Conservation (phyloP, 1,139 yeast genomes). For the Magnusiomyces suaveolens region DNA sequence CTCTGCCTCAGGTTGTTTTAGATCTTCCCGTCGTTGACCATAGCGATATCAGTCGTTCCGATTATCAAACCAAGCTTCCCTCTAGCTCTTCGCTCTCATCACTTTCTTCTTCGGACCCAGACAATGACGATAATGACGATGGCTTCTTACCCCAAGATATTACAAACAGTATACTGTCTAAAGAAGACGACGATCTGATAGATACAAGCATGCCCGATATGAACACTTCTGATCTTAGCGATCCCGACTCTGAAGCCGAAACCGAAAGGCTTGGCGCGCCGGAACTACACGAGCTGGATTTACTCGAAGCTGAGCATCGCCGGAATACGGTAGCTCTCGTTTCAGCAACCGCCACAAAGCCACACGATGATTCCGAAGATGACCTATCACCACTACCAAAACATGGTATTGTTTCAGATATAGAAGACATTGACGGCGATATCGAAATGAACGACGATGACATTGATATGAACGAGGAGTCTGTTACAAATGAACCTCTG, state of each 20-base stretch:
- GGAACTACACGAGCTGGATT: conserved; percentile 9
- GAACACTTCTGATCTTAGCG: conserved; percentile 46
- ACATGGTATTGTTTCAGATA: not conserved
- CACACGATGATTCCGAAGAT: not conserved
- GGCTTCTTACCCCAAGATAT: conserved; percentile 5
- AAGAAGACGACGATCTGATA: not conserved
- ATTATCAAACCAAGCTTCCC: conserved; percentile 3
- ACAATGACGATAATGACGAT: conserved; percentile 5
- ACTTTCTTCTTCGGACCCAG: conserved; percentile 11
- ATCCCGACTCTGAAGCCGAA: conserved; percentile 63
- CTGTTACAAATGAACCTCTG: no score
- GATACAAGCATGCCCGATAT: not conserved
- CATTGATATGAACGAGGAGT: no score
- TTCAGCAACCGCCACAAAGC: not conserved
- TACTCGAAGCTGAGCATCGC: not conserved
- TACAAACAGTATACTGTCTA: not conserved
- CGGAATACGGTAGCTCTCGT: not conserved
- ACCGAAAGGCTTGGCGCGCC: conserved; percentile 57
- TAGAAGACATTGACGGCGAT: not conserved
- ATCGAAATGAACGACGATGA: not conserved
- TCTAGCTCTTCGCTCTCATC: conserved; percentile 13
- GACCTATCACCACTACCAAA: not conserved
- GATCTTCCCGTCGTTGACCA: conserved; percentile 3
- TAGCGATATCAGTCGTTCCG: not conserved
- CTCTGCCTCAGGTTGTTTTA: not conserved